Evolutionary conservation across 345 rosid genomes (phyloP).

Genomic region (Melaleuca alternifolia): DNA sequence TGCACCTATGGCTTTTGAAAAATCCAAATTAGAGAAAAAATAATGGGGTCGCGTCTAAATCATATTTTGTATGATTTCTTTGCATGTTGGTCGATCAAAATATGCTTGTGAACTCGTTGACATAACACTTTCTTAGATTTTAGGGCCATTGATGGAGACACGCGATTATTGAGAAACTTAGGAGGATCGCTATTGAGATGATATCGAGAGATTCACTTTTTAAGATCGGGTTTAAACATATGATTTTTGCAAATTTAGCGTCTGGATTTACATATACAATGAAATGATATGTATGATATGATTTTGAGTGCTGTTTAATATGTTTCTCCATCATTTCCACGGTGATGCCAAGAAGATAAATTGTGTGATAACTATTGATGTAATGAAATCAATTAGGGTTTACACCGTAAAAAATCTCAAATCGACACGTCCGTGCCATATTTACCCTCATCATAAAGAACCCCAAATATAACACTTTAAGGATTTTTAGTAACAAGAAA

Average conservation of each 20-base stretch:
- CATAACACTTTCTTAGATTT: too few species aligned
- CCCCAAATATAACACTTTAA: too few species aligned
- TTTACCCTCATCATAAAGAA: not conserved
- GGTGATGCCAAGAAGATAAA: too few species aligned
- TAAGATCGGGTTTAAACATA: not conserved
- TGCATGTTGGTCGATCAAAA: not conserved
- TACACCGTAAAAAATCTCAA: not conserved
- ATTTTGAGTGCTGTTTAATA: not conserved
- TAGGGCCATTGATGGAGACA: not conserved
- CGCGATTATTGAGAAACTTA: not conserved
- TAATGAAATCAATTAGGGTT: too few species aligned
- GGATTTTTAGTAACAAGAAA: not conserved
- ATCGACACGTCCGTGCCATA: not conserved
- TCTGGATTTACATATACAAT: not conserved
- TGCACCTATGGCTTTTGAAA: not conserved
- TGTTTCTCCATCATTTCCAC: not conserved
- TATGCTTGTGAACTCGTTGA: not conserved
- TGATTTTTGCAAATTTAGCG: not conserved
- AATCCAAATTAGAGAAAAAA: not conserved
- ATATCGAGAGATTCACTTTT: not conserved
- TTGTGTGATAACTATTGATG: too few species aligned
- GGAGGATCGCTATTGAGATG: not conserved
- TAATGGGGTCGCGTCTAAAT: not conserved
- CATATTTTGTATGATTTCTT: fast-evolving
- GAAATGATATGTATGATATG: not conserved